Conservation (phyloP, 495 filamentous ascomycete genomes). For the Lasiosphaeria hispida region DNA sequence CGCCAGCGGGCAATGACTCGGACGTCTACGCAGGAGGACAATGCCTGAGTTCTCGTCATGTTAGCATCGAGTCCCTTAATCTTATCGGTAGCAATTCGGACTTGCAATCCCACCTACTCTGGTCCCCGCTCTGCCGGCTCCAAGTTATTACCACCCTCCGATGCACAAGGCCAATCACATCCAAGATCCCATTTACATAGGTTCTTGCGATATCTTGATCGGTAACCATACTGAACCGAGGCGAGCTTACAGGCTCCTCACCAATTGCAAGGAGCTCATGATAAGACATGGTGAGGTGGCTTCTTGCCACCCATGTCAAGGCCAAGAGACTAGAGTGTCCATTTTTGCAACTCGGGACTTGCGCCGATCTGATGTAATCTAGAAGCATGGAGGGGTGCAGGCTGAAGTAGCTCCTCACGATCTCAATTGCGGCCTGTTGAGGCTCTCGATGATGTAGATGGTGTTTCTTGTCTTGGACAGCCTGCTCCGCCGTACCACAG, state of each 20-base stretch:
- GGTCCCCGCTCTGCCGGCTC: not conserved
- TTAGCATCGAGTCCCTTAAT: too few species aligned
- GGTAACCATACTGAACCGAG: not conserved
- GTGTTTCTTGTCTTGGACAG: not conserved
- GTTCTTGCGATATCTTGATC: not conserved
- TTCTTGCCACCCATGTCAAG: not conserved
- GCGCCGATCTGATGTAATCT: not conserved
- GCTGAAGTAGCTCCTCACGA: not conserved
- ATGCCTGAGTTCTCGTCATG: not conserved
- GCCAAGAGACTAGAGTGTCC: not conserved
- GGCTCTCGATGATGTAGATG: not conserved
- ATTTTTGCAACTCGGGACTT: not conserved
- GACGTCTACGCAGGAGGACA: not conserved
- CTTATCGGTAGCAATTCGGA: not conserved
- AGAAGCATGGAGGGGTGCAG: slow-evolving; percentile 5
- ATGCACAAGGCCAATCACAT: not conserved
- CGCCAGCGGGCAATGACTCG: not conserved
- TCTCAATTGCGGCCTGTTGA: not conserved
- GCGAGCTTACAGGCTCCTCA: not conserved
- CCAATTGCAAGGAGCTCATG: not conserved
- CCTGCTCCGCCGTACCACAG: not conserved
- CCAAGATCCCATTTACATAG: not conserved
- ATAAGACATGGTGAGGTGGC: not conserved
- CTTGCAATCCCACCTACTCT: not conserved
- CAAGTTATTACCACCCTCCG: not conserved